Evolutionary conservation across 148 eudicot species (phyloP).

Genomic region (Chenopodium album): DNA sequence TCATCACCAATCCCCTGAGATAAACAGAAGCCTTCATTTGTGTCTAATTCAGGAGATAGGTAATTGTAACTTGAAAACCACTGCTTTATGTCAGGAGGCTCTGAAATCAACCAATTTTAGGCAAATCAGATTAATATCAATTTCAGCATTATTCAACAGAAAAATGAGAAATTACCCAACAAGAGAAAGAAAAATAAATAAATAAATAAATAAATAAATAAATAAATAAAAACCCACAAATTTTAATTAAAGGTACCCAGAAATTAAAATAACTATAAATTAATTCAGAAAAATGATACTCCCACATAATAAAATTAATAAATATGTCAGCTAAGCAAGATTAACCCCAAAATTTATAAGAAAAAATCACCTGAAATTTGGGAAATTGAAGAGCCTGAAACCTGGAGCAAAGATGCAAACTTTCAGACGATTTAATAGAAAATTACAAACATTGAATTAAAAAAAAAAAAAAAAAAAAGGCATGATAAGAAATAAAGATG

Average conservation of each 20-base stretch:
- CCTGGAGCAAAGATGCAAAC: conserved; percentile 17
- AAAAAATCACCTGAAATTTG: conserved; percentile 24
- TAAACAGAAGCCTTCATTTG: conserved; percentile 39
- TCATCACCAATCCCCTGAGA: conserved; percentile 23
- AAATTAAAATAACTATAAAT: background rate
- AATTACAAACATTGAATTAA: background rate
- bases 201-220: background rate
- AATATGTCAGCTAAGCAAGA: background rate
- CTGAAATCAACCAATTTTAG: conserved; percentile 33
- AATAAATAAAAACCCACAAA: background rate
- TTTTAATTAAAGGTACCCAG: background rate
- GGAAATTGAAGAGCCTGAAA: conserved; percentile 5
- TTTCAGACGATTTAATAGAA: background rate
- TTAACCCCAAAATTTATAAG: background rate
- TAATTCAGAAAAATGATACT: background rate
- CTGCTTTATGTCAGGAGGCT: conserved; percentile 57
- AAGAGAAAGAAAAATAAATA: background rate
- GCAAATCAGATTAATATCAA: background rate
- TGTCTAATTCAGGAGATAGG: conserved; percentile 55
- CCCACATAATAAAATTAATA: background rate
- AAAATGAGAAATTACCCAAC: no score
- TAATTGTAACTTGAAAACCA: conserved; percentile 81
- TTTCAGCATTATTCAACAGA: background rate
- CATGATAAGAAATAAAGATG: background rate
- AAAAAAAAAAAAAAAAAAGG: background rate